Base-by-base conservation (phyloP, 2,329 filamentous ascomycete genomes). In the Apiospora pterosperma region DNA sequence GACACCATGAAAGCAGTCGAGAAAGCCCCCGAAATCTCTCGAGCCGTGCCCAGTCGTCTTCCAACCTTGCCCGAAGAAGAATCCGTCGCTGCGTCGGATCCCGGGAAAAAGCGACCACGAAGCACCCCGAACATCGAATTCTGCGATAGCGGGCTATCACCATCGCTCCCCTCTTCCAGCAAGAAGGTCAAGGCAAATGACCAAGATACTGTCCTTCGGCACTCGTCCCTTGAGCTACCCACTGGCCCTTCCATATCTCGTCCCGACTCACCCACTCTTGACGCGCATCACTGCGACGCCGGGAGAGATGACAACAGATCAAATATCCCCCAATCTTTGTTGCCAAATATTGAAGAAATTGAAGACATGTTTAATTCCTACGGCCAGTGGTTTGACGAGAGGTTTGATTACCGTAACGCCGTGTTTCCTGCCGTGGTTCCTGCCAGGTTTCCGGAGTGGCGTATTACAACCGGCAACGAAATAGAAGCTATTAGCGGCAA, bases 1-100 rank as follows among this genome's bases (percentile, higher is more conserved):
- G 21, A 5, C 1, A 48, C 8, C 42, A 5, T 11, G 0, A 48
- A 48, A 48, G 0, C 11, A 14, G 42, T 11, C 21, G 0, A n/a
- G 3, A 19, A 21, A 1, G 16, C 3, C 16, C 2, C 3, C 4
- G 5, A 1, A 7, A 21, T 2, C 5, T n/a, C 8, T 4, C 7
- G 5, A 41, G 19, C 3, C 4, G 11, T 23, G 2, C 6, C n/a
- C n/a, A n/a, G n/a, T 1, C 19, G 21, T 2, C 39, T 21, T 42
- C 5, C 39, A 42, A 6, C 2, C 39, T 5, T n/a, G 19, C 39
- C 16, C 39, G 39, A 10, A 10, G 39, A 2, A 3, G n/a, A 42
- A 42, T 19, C 1, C 23, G 41, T n/a, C n/a, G 19, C 6, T 11
- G 2, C 4, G n/a, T 7, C 41, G n/a, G 23, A 23, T 23, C 23